Base-by-base conservation (phyloP, 2,329 filamentous ascomycete species). In the Fusarium multiceps region DNA sequence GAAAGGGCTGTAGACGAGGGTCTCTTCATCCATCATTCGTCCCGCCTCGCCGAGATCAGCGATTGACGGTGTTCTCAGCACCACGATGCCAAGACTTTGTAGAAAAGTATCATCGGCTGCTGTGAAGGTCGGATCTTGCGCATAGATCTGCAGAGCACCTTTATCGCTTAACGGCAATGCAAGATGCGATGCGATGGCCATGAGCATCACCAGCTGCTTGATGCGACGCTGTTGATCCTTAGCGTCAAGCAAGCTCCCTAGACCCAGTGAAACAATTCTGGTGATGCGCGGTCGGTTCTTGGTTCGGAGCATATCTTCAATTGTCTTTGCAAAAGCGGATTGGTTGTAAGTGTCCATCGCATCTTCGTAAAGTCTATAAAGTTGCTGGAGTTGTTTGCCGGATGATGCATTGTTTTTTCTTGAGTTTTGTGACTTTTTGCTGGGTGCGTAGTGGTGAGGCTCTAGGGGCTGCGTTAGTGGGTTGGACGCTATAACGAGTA, bases 71-170 rank as follows among this genome's bases (percentile, higher is more conserved):
- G 72, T 74, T 20, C 60, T 69, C 1, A 75, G 47, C 1, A 74
- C 59, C 6, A 43, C 45, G 6, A 74, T 59, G 1, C 73, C 68
- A 9, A 74, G 64, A 3, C 45, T 62, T 6, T 51, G 41, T 2
- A 74, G 59, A 27, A 74, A 72, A 6, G 58, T 47, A 41, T 74
- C 71, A 25, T 74, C 72, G 12, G 59, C 49, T 32, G 60, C 21
- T 21, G 73, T 72, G 14, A 74, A 74, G 2, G 63, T 68, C 1
- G 72, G 72, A n/a, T 74, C 72, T 37, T 74, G 72, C 3, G 72
- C 72, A 23, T 71, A 74, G 8, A 74, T 45, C 16, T 28, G 46
- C 1, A 64, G 11, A 7, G n/a, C 8, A 0, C 4, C n/a, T 25
- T 63, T 34, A 3, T 63, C 49, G 11, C 18, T 11, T 0, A 43